A percentile compares a stretch with the other conserved stretches of the same genome.
These are phyloP conservation scores for Lactifluus echinatus DNA, from an alignment of 768 basidiomycete genomes.

Conservation along the genomic window DNA sequence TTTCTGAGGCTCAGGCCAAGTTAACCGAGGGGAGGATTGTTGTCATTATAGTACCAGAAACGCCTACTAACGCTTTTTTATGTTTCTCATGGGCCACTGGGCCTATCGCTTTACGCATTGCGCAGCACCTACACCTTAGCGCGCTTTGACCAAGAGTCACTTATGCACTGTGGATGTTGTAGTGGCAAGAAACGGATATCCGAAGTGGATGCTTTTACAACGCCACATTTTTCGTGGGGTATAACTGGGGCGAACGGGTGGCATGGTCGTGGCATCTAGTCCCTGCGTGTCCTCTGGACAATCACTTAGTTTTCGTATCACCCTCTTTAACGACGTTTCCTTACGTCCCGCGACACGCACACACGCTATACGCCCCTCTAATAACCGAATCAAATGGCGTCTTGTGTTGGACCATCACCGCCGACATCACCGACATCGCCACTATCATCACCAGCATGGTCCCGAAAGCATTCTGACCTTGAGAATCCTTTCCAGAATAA, in stretches of 20 bases:
- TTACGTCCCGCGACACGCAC: background rate
- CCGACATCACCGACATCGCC: background rate
- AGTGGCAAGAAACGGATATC: background rate
- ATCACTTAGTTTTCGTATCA: background rate
- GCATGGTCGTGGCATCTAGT: background rate
- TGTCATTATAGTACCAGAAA: too few species aligned
- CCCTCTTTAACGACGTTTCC: background rate
- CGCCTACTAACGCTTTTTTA: too few species aligned
- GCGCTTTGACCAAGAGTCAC: background rate
- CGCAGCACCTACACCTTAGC: background rate
- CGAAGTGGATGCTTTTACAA: background rate
- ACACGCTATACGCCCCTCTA: background rate
- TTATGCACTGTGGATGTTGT: background rate
- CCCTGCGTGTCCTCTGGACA: background rate
- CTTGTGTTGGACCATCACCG: background rate
- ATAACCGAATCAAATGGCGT: background rate
- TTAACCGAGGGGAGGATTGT: too few species aligned
- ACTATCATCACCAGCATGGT: background rate
- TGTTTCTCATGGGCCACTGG: background rate
- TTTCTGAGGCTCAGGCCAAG: too few species aligned
- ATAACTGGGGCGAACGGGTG: background rate
- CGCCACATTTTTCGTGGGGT: background rate
- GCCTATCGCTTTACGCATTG: background rate
- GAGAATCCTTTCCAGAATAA: slow-evolving; percentile 14
- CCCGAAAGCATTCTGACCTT: background rate